These are phyloP conservation scores for Massarina eburnea DNA, from an alignment of 2,329 filamentous ascomycete species.

Conservation along the genomic window DNA sequence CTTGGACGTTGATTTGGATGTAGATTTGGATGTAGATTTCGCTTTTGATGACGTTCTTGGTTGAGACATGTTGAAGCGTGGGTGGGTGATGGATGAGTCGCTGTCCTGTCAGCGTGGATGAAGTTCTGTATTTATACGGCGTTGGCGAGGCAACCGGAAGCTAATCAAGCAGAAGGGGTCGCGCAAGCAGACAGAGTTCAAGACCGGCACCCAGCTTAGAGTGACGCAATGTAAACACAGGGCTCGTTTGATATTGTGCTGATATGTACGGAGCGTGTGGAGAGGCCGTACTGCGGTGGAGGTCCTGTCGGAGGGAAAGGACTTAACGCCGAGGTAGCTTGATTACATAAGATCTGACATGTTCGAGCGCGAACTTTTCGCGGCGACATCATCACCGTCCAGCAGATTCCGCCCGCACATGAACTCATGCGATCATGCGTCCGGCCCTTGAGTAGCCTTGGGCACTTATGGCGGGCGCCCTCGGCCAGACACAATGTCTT, in stretches of 20 bases:
- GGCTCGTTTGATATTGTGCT: too few relatives aligned
- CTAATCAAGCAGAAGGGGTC: neutral
- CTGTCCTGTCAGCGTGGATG: slow-evolving; percentile 1
- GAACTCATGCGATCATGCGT: slow-evolving; percentile 55
- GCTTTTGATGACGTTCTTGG: slow-evolving; percentile 25
- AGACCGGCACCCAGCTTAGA: too few relatives aligned
- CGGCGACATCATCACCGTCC: neutral
- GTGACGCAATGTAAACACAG: too few relatives aligned
- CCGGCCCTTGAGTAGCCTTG: slow-evolving; percentile 46
- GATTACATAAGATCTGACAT: too few relatives aligned
- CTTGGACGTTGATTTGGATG: slow-evolving; percentile 13
- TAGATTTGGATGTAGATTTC: neutral
- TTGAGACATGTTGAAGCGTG: slow-evolving; percentile 36
- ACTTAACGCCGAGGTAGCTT: neutral
- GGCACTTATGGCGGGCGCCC: slow-evolving; percentile 39
- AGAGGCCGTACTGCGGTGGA: neutral
- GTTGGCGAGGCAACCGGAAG: slow-evolving; percentile 35
- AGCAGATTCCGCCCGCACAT: slow-evolving; percentile 30
- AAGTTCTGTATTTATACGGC: slow-evolving; percentile 25
- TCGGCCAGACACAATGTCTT: slow-evolving; percentile 18
- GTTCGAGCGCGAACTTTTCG: neutral
- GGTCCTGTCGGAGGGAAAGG: neutral
- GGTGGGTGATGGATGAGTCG: slow-evolving; percentile 2
- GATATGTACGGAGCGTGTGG: slow-evolving; percentile 6
- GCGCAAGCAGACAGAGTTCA: neutral